phyloP scores from a whole-genome alignment of 2,329 filamentous ascomycete species.

The Colletotrichum liriopes region DNA sequence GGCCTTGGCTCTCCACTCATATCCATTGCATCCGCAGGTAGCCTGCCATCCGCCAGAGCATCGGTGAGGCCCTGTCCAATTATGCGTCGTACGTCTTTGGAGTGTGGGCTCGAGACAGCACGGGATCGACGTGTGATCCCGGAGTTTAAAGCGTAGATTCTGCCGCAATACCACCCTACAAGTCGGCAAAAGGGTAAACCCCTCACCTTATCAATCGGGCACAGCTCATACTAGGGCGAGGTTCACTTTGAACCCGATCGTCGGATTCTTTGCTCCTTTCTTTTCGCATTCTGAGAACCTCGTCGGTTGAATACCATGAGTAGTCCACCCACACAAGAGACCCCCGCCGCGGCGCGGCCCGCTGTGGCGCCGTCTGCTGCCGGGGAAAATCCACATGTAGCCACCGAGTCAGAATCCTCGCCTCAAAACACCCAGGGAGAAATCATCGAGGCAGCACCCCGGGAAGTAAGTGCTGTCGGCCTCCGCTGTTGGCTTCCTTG shows the following conservation, averaged over 20 bases:
- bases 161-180: background rate
- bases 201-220: background rate
- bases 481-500: background rate
- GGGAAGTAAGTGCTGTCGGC: background rate
- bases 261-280: background rate
- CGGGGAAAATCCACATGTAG: background rate
- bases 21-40: slow-evolving; percentile 9
- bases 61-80: background rate
- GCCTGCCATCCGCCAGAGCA: background rate
- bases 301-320: background rate
- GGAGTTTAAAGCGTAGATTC: background rate
- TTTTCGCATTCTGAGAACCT: too few relatives aligned
- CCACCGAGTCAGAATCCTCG: background rate
- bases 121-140: background rate
- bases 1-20: background rate
- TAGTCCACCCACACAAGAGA: slow-evolving; percentile 4
- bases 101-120: background rate
- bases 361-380: background rate
- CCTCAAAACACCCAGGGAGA: background rate
- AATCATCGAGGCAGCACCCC: background rate
- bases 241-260: background rate
- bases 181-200: background rate
- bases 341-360: slow-evolving; percentile 4
- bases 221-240: background rate
- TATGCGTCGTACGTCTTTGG: background rate